phyloP scores from a whole-genome alignment of 495 filamentous ascomycete genomes.

The Elasticomyces elasticus region DNA sequence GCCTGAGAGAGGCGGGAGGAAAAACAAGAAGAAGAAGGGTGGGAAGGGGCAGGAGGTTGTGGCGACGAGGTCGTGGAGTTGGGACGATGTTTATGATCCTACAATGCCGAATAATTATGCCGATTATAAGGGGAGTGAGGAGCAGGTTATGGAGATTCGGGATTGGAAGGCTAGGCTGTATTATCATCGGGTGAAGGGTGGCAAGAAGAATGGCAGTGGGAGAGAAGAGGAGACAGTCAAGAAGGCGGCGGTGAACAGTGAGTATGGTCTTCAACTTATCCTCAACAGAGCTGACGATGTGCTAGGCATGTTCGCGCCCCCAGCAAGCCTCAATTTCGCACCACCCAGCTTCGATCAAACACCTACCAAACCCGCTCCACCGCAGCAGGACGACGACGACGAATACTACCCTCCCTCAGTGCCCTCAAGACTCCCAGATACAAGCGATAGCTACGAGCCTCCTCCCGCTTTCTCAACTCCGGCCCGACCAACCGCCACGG shows the following conservation, averaged over 20 bases:
- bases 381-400: conserved; percentile 6
- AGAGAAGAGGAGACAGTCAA: not conserved
- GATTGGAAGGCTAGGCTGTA: conserved; percentile 87
- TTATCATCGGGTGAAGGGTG: conserved; percentile 51
- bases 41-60: conserved; percentile 56
- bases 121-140: conserved; percentile 78
- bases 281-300: not conserved
- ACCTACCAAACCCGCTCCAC: not conserved
- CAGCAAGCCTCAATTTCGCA: conserved; percentile 16
- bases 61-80: conserved; percentile 38
- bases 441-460: not conserved
- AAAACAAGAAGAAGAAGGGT: conserved; percentile 83
- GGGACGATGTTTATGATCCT: conserved; percentile 91
- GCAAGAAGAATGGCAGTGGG: conserved; percentile 6
- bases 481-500: too few relatives aligned
- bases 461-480: not conserved
- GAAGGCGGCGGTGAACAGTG: conserved; percentile 2
- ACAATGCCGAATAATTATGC: conserved; percentile 74
- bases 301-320: conserved; percentile 22
- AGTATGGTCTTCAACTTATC: not conserved
- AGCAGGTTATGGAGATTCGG: conserved; percentile 63
- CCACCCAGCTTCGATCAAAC: conserved; percentile 17
- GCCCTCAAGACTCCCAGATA: not conserved
- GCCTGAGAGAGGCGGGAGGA: conserved; percentile 62
- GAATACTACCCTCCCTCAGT: conserved; percentile 12